phyloP scores from a whole-genome alignment of 2,329 filamentous ascomycete species.

The Neonectria sp. region DNA sequence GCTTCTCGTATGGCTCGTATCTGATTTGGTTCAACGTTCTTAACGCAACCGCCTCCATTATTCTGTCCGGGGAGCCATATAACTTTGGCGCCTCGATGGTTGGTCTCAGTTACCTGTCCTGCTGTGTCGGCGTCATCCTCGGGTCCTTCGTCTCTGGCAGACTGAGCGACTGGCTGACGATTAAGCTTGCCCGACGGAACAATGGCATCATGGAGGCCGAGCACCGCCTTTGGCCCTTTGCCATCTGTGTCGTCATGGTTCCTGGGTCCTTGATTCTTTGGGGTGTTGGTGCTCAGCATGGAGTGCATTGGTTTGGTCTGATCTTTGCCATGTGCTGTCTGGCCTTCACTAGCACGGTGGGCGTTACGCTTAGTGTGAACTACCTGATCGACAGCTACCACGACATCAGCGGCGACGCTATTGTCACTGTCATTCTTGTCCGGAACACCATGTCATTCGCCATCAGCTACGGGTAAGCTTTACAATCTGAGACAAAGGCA shows the following conservation, averaged over 20 bases:
- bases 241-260: slow-evolving; percentile 49
- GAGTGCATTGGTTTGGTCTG: slow-evolving; percentile 60
- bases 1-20: slow-evolving; percentile 60
- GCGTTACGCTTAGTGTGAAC: slow-evolving; percentile 55
- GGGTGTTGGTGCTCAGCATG: slow-evolving; percentile 54
- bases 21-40: slow-evolving; percentile 61
- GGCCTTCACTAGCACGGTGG: slow-evolving; percentile 52
- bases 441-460: slow-evolving; percentile 56
- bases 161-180: slow-evolving; percentile 56
- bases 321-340: slow-evolving; percentile 57
- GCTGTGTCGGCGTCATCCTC: slow-evolving; percentile 52
- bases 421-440: slow-evolving; percentile 58
- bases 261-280: slow-evolving; percentile 51
- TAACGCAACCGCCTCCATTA: slow-evolving; percentile 60
- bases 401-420: slow-evolving; percentile 57
- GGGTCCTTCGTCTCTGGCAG: slow-evolving; percentile 51
- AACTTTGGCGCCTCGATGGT: slow-evolving; percentile 57
- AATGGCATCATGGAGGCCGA: slow-evolving; percentile 59
- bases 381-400: slow-evolving; percentile 60
- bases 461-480: slow-evolving; percentile 49
- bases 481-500: rapidly evolving
- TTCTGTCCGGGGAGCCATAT: slow-evolving; percentile 56
- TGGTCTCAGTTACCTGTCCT: slow-evolving; percentile 56
- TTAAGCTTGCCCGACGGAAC: slow-evolving; percentile 57
- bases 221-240: slow-evolving; percentile 58